Evolutionary conservation across 371 early-diverging fungal genomes (phyloP).

Genomic region (Conidiobolus incongruus): DNA sequence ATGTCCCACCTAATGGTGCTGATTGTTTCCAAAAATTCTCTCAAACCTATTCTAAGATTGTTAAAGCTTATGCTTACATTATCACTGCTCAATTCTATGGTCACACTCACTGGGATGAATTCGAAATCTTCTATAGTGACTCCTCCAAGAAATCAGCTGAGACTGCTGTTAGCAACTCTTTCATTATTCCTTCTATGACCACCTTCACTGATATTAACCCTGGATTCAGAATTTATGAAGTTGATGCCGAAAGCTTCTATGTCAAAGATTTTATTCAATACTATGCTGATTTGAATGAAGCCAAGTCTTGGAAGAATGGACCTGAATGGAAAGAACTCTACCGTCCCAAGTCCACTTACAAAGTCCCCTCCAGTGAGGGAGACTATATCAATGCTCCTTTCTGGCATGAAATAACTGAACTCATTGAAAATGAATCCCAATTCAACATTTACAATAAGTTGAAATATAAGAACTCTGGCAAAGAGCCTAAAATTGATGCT

Average conservation of each 20-base stretch:
- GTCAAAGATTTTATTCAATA: conserved; percentile 5
- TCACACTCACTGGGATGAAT: conserved; percentile 7
- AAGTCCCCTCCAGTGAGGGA: too few species aligned
- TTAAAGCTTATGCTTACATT: conserved; percentile 3
- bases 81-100: conserved; percentile 9
- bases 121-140: conserved; percentile 3
- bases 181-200: conserved; percentile 6
- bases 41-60: not conserved
- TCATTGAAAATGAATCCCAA: too few species aligned
- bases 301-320: not conserved
- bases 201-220: conserved; percentile 6
- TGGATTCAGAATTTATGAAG: conserved; percentile 7
- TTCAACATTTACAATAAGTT: too few species aligned
- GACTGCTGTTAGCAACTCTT: conserved; percentile 5
- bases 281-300: conserved; percentile 1
- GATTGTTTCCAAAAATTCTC: conserved; percentile 3
- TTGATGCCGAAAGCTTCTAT: conserved; percentile 4
- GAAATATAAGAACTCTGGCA: too few species aligned
- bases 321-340: not conserved
- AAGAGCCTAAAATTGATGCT: too few species aligned
- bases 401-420: too few species aligned
- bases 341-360: not conserved
- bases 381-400: too few species aligned
- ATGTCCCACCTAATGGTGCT: not conserved
- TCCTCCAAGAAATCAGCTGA: not conserved